Conservation (phyloP, 1,284 basidiomycete genomes). For the Marasmius oreades region DNA sequence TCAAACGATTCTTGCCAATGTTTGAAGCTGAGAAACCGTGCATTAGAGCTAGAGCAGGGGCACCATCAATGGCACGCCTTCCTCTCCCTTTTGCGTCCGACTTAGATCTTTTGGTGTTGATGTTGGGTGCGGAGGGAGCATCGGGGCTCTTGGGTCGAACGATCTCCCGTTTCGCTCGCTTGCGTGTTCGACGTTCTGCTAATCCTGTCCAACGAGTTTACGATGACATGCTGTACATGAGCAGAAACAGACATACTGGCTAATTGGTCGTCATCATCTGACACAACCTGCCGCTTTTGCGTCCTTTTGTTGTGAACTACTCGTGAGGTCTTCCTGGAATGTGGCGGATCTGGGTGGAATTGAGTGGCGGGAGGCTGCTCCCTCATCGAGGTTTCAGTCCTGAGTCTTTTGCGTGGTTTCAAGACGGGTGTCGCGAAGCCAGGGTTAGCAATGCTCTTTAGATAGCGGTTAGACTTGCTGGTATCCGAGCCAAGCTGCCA, state of each 20-base stretch:
- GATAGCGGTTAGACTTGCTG: neutral
- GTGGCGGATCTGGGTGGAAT: neutral
- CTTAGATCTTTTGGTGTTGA: constrained; percentile 16
- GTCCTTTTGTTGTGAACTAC: neutral
- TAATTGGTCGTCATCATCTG: constrained; percentile 9
- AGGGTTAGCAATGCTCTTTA: constrained; percentile 18
- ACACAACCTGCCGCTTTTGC: constrained; percentile 2
- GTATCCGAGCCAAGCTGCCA: constrained; percentile 23
- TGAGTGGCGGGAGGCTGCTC: neutral
- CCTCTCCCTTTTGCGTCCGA: constrained; percentile 20
- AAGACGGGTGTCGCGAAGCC: constrained; percentile 55
- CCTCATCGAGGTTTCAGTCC: neutral
- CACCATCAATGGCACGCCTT: constrained; percentile 33
- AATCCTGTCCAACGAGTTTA: constrained; percentile 36
- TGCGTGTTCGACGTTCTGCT: constrained; percentile 51
- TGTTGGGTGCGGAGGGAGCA: constrained; percentile 7
- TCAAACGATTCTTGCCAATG: constrained; percentile 66
- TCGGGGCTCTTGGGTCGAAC: constrained; percentile 29
- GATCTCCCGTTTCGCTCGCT: constrained; percentile 49
- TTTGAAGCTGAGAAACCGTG: constrained; percentile 72
- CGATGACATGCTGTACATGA: neutral
- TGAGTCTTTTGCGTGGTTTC: neutral
- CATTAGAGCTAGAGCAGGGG: constrained; percentile 63
- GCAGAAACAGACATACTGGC: neutral
- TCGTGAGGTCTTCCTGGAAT: neutral